Base-by-base conservation (phyloP, 1,139 yeast genomes). In the Candida sp. region DNA sequence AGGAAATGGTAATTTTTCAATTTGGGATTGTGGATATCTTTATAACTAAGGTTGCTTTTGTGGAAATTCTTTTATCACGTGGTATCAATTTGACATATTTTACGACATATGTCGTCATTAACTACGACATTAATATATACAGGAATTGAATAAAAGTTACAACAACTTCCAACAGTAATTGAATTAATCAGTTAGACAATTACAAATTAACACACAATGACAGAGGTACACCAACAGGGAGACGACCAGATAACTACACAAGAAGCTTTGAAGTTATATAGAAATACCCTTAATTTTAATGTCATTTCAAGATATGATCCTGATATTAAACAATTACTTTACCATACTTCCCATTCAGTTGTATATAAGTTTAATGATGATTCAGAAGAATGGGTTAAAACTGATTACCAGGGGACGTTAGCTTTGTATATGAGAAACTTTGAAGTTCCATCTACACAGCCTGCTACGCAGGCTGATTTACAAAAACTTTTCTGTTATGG, bases 231-330 rank as follows among this genome's bases (percentile, higher is more conserved):
- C 19, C 19, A 15, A 15, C 19, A 15, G 19, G 19, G 15, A n/a
- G 34, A 21, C 6, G 32, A 55, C 36, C 55, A 57, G 32, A 52
- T 45, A 25, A 54, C 66, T 8, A 51, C 66, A 4, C 60, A 64
- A 23, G 70, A 67, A 46, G 77, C 77, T 1, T 57, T 78, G 43
- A 85, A 82, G 43, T 74, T 85, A 34, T 85, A 82, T 56, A 73
- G 83, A 41, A 82, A 79, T 51, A 84, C 90, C 0, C 70, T 87
- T 49, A 89, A 91, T 53, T 85, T 79, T 66, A 83, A 87, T 55
- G 97, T 91, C 35, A 81, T 91, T 34, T 80, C 85, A 33, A 76
- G 93, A 46, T 91, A 90, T 60, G 98, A 91, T 58, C 90, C 95
- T 0, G 73, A 77, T 47, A 78, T 88, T 40, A 84, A 87, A 45